Conservation (phyloP, 2,329 filamentous ascomycete species). For the Sporothrix dimorphospora region DNA sequence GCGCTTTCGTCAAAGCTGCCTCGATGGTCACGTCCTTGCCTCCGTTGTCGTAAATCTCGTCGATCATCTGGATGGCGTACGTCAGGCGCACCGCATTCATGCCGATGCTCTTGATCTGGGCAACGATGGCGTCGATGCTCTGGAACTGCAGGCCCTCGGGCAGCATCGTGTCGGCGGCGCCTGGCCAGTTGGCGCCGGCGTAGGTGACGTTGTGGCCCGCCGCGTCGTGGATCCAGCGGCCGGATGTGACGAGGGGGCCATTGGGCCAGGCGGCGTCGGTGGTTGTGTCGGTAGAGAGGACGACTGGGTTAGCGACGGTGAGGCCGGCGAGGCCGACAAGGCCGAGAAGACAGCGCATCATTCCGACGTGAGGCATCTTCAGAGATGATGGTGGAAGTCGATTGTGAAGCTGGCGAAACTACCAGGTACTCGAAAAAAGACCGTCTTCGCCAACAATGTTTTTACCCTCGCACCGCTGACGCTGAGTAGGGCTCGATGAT, state of each 20-base stretch:
- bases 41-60: conserved; percentile 57
- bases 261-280: conserved; percentile 44
- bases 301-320: background rate
- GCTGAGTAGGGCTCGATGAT: background rate
- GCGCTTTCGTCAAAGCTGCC: conserved; percentile 40
- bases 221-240: conserved; percentile 49
- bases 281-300: too few relatives aligned
- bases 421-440: background rate
- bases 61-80: conserved; percentile 66
- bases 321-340: background rate
- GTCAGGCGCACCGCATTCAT: conserved; percentile 67
- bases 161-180: conserved; percentile 64
- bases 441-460: background rate
- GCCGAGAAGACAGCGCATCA: background rate
- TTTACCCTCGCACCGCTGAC: background rate
- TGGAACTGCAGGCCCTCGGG: conserved; percentile 66
- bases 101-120: conserved; percentile 60
- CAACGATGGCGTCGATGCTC: conserved; percentile 58
- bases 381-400: too few relatives aligned
- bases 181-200: conserved; percentile 65
- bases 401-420: background rate
- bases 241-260: conserved; percentile 48
- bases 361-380: background rate
- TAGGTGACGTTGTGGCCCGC: conserved; percentile 51
- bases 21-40: conserved; percentile 51